These are phyloP conservation scores for Lecanicillium sp. DNA, from an alignment of 2,329 filamentous ascomycete genomes.

Conservation along the genomic window DNA sequence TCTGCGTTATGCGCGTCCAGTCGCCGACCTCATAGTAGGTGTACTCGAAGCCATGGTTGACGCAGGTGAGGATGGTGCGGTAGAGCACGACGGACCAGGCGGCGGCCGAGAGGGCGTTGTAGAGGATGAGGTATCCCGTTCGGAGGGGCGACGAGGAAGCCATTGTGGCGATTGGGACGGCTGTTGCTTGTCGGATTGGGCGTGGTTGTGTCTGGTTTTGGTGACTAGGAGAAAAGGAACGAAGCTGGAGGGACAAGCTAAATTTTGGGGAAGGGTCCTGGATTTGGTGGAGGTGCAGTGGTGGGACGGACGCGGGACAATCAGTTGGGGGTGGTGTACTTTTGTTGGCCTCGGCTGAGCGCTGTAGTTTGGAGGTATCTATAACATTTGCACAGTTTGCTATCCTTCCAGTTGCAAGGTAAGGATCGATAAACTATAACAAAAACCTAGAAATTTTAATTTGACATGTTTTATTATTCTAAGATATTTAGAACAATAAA, in stretches of 20 bases:
- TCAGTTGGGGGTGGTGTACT: background rate
- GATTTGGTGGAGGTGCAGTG: background rate
- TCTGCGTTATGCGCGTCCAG: slow-evolving; percentile 77
- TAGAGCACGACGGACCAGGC: slow-evolving; percentile 75
- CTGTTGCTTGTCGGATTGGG: too few relatives aligned
- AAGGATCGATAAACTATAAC: too few relatives aligned
- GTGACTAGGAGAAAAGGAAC: background rate
- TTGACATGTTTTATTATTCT: too few relatives aligned
- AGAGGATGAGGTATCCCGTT: slow-evolving; percentile 70
- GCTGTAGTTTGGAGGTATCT: too few relatives aligned
- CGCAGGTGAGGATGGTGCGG: slow-evolving; percentile 53
- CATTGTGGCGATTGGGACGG: slow-evolving; percentile 16
- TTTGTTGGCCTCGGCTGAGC: slow-evolving; percentile 8
- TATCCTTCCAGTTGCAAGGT: too few relatives aligned
- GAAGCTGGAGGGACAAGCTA: background rate
- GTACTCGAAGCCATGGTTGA: slow-evolving; percentile 46
- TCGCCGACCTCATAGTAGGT: slow-evolving; percentile 58
- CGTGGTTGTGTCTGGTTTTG: background rate
- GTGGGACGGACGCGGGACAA: background rate
- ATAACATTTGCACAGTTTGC: too few relatives aligned
- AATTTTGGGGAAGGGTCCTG: too few relatives aligned
- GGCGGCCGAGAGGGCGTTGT: slow-evolving; percentile 72
- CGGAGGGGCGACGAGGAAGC: slow-evolving; percentile 34
- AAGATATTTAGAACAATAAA: too few relatives aligned
- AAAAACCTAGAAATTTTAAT: too few relatives aligned